These are phyloP conservation scores for Flaveria ramosissima DNA, from an alignment of 129 eudicot species.

Conservation along the genomic window DNA sequence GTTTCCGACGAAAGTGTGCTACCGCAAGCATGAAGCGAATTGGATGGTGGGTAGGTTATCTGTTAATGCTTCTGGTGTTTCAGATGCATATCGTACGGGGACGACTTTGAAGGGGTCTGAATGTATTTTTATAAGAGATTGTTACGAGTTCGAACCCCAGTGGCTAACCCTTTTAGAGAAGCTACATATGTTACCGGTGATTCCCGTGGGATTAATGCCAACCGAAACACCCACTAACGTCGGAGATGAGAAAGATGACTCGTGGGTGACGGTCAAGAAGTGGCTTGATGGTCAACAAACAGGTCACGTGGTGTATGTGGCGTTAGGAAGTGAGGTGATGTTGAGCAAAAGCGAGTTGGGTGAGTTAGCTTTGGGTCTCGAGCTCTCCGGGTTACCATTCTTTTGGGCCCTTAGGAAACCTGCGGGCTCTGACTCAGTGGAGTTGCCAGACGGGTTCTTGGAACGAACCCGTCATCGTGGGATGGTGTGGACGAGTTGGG, in stretches of 20 bases:
- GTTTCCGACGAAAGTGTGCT: constrained; percentile 38
- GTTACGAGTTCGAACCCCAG: constrained; percentile 45
- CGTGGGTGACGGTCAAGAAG: constrained; percentile 34
- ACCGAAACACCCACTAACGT: constrained; percentile 24
- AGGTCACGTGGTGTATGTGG: constrained; percentile 40
- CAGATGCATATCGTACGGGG: constrained; percentile 31
- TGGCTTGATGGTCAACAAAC: constrained; percentile 43
- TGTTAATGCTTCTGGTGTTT: constrained; percentile 34
- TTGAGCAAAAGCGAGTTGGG: constrained; percentile 30
- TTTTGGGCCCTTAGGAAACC: constrained; percentile 47
- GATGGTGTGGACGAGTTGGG: constrained; percentile 52
- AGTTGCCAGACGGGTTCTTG: constrained; percentile 39
- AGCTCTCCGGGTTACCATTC: constrained; percentile 43
- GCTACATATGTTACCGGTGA: constrained; percentile 35
- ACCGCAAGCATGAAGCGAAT: constrained; percentile 30
- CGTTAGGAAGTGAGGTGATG: constrained; percentile 54
- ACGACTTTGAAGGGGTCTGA: constrained; percentile 28
- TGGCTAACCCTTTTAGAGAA: constrained; percentile 44
- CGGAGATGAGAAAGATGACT: constrained; percentile 17
- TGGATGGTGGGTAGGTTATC: constrained; percentile 13
- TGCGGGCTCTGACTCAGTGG: not conserved
- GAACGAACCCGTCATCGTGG: constrained; percentile 32
- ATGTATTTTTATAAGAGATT: constrained; percentile 26
- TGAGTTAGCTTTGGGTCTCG: constrained; percentile 58
- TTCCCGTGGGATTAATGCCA: constrained; percentile 57